These are phyloP conservation scores for Lichtheimia hyalospora DNA, from an alignment of 371 early-diverging fungal genomes.

Conservation along the genomic window DNA sequence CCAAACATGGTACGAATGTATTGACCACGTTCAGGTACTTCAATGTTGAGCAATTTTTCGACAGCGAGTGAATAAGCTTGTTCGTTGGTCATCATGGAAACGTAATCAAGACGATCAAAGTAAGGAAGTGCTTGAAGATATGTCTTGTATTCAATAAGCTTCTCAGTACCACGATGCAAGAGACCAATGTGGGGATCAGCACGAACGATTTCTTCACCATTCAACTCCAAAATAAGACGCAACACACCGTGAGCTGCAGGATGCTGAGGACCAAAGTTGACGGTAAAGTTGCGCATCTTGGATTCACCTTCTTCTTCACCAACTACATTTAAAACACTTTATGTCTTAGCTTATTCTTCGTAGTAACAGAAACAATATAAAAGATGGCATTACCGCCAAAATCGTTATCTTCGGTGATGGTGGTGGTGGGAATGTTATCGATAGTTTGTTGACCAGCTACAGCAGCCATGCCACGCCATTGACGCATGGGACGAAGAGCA, in stretches of 20 bases:
- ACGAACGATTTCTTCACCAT: conserved; percentile 90
- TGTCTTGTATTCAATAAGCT: conserved; percentile 95
- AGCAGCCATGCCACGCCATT: conserved; percentile 43
- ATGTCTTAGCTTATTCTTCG: too few relatives aligned
- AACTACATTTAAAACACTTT: conserved; percentile 17
- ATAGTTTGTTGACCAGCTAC: conserved; percentile 24
- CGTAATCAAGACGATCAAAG: conserved; percentile 98
- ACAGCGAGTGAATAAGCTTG: conserved; percentile 95
- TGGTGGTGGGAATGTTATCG: conserved; percentile 32
- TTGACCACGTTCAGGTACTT: conserved; percentile 92
- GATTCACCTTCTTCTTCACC: conserved; percentile 55
- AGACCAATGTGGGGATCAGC: conserved; percentile 98
- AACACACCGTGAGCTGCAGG: conserved; percentile 99
- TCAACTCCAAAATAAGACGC: conserved; percentile 93
- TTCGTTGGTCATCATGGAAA: conserved; percentile 97
- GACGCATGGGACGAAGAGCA: conserved; percentile 24
- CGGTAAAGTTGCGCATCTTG: conserved; percentile 76
- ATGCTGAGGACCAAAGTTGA: conserved; percentile 99
- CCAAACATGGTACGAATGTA: conserved; percentile 96
- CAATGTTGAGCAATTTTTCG: conserved; percentile 97
- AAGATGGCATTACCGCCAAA: conserved; percentile 31
- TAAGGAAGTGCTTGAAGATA: conserved; percentile 97
- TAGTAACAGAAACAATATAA: too few relatives aligned
- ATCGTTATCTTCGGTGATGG: conserved; percentile 43
- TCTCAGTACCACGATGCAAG: conserved; percentile 97